Percentiles rank a stretch among this genome's conserved stretches.
Evolutionary conservation across 805 yeast species (phyloP).

Genomic region (Cyberlindnera nakhonratchasimensis): DNA sequence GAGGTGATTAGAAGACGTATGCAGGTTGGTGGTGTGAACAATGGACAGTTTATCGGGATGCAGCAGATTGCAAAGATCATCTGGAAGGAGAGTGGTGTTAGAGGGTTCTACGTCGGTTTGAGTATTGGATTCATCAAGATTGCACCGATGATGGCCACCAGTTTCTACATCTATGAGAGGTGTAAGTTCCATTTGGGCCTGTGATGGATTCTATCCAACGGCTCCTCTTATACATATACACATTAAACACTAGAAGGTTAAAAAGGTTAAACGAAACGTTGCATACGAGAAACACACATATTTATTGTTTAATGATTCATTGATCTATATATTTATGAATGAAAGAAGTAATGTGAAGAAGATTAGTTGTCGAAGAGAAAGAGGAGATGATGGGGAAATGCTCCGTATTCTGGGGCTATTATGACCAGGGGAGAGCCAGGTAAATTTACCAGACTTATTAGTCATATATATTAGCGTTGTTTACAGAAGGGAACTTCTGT

Average conservation of each 20-base stretch:
- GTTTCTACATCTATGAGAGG: constrained; percentile 91
- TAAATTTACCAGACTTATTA: too few relatives aligned
- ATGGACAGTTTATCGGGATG: constrained; percentile 54
- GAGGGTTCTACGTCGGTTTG: constrained; percentile 91
- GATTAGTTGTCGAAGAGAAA: neutral
- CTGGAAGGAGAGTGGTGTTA: constrained; percentile 68
- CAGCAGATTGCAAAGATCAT: constrained; percentile 55
- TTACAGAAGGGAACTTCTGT: too few relatives aligned
- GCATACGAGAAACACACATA: neutral
- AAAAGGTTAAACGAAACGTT: neutral
- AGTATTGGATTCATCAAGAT: constrained; percentile 95
- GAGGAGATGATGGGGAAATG: neutral
- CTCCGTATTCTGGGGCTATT: too few relatives aligned
- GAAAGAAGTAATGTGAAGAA: neutral
- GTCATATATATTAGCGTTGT: too few relatives aligned
- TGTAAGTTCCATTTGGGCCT: constrained; percentile 61
- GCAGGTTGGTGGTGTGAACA: constrained; percentile 86
- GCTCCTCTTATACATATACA: too few relatives aligned
- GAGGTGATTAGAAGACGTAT: constrained; percentile 92
- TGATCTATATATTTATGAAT: neutral
- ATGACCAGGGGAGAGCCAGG: too few relatives aligned
- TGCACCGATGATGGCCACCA: constrained; percentile 95
- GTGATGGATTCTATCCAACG: too few relatives aligned
- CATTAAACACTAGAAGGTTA: neutral
- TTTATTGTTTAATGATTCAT: neutral